Evolutionary conservation across 768 basidiomycete species (phyloP).

Genomic region (Leccinum boreale): DNA sequence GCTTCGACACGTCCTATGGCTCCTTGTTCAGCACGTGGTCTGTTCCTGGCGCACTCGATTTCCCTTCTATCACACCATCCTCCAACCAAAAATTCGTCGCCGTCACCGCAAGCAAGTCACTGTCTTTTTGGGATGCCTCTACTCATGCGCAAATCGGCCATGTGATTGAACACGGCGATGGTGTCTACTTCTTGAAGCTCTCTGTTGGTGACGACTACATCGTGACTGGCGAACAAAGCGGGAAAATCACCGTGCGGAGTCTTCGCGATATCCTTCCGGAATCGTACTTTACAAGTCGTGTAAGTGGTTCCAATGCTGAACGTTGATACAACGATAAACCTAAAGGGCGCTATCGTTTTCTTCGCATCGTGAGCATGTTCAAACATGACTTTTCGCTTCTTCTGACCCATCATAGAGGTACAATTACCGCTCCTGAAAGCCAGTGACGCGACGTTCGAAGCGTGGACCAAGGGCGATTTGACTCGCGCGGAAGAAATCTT

Average conservation of each 20-base stretch:
- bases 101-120: neutral
- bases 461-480: neutral
- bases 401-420: neutral
- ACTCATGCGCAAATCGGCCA: neutral
- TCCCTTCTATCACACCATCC: neutral
- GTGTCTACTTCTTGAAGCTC: neutral
- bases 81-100: neutral
- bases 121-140: neutral
- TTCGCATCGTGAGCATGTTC: neutral
- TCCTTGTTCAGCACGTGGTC: neutral
- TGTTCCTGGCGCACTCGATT: neutral
- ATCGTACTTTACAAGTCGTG: neutral
- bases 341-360: neutral
- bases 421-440: neutral
- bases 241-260: neutral
- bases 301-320: neutral
- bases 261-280: neutral
- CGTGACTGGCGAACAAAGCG: neutral
- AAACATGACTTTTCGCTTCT: accelerated
- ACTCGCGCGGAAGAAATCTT: neutral
- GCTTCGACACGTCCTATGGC: neutral
- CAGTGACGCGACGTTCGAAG: neutral
- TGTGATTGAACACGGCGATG: neutral
- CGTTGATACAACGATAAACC: neutral
- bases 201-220: neutral